These are phyloP conservation scores for Takakia lepidozioides DNA, from an alignment of 225 moss, liverwort and hornwort species.

Conservation along the genomic window DNA sequence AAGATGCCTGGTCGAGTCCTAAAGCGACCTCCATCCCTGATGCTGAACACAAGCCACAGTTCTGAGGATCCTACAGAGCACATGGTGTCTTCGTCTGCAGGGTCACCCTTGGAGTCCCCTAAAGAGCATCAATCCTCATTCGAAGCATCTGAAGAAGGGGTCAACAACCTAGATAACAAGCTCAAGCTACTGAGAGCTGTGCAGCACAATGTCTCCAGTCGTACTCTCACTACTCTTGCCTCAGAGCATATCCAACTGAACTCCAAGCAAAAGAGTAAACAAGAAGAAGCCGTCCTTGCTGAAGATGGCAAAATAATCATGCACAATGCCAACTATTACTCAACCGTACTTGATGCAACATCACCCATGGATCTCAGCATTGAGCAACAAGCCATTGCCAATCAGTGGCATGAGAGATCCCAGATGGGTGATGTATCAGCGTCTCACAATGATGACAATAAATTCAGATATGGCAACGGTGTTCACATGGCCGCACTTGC, in stretches of 20 bases:
- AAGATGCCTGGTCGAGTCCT: constrained; percentile 28
- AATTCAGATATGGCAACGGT: constrained; percentile 15
- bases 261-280: constrained; percentile 23
- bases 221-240: constrained; percentile 16
- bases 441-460: constrained; percentile 34
- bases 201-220: not conserved
- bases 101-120: constrained; percentile 45
- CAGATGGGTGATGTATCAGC: constrained; percentile 22
- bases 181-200: constrained; percentile 16
- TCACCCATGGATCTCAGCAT: not conserved
- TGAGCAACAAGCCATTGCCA: constrained; percentile 17
- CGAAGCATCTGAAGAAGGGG: constrained; percentile 41
- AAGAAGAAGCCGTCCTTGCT: constrained; percentile 15
- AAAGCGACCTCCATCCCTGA: constrained; percentile 32
- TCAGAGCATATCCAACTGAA: constrained; percentile 19
- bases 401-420: constrained; percentile 30
- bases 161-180: constrained; percentile 31
- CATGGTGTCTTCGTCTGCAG: constrained; percentile 34
- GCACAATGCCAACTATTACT: constrained; percentile 10
- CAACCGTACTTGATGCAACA: too few relatives aligned
- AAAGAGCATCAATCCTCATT: constrained; percentile 32
- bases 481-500: constrained; percentile 13
- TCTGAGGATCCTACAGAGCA: constrained; percentile 36
- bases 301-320: constrained; percentile 15
- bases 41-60: constrained; percentile 24